These are phyloP conservation scores for Digitaria exilis DNA, from an alignment of 202 grass and related monocot species.

Conservation along the genomic window DNA sequence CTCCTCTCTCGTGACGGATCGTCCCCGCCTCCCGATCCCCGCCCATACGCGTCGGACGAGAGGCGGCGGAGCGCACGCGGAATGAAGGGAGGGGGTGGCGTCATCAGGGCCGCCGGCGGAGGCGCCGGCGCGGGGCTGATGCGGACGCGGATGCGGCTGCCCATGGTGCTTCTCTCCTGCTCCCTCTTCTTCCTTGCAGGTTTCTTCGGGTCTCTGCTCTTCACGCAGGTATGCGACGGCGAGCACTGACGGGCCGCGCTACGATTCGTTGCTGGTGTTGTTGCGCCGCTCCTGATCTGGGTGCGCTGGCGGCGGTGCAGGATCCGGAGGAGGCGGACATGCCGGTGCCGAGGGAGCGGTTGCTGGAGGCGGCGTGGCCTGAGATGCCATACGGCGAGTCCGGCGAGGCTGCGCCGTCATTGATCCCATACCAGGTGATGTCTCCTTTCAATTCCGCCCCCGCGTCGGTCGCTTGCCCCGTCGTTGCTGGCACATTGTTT, in stretches of 20 bases:
- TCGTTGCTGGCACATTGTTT: neutral
- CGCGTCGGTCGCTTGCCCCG: neutral
- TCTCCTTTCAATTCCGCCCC: neutral
- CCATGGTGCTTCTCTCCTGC: conserved; percentile 44
- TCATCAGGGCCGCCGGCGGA: conserved; percentile 16
- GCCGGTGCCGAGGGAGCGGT: too few species aligned
- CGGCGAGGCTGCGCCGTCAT: conserved; percentile 50
- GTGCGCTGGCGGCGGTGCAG: too few species aligned
- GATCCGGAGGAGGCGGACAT: too few species aligned
- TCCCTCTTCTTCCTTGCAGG: too few species aligned
- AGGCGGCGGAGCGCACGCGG: neutral
- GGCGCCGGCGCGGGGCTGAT: conserved; percentile 40
- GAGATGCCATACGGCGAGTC: conserved; percentile 68
- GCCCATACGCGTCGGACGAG: conserved; percentile 4
- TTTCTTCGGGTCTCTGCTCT: too few species aligned
- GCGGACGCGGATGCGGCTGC: conserved; percentile 67
- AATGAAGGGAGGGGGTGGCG: conserved; percentile 42
- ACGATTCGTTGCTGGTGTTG: too few species aligned
- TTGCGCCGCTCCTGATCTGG: too few species aligned
- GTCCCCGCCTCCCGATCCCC: conserved; percentile 22
- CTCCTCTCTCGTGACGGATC: conserved; percentile 25
- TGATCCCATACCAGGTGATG: conserved; percentile 82
- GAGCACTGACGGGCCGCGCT: too few species aligned
- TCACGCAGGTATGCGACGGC: conserved; percentile 53
- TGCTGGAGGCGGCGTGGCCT: conserved; percentile 13